These are phyloP conservation scores for Acidiella bohemica DNA, from an alignment of 495 filamentous ascomycete species.

Conservation along the genomic window DNA sequence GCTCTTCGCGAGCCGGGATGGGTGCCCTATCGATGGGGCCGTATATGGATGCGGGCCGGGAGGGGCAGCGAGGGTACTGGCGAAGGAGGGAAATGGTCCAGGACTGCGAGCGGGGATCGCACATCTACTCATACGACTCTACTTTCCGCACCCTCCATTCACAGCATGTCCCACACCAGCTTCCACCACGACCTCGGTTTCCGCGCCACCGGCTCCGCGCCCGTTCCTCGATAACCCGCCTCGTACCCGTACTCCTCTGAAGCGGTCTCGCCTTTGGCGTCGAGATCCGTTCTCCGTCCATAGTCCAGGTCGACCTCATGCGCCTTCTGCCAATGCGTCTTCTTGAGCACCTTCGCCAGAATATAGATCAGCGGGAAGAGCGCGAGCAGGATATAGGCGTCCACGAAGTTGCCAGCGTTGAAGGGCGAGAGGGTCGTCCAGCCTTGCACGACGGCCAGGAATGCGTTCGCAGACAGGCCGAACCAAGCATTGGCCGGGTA, in stretches of 20 bases:
- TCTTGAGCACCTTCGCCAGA: slow-evolving; percentile 12
- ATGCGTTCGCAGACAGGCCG: slow-evolving; percentile 19
- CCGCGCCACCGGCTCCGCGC: no score
- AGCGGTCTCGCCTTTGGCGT: slow-evolving; percentile 1
- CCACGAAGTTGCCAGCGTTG: slow-evolving; percentile 18
- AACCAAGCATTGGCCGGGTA: slow-evolving; percentile 21
- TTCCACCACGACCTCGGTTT: slow-evolving; percentile 1
- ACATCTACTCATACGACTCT: no score
- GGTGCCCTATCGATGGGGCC: no score
- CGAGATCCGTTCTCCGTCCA: slow-evolving; percentile 14
- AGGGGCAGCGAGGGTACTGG: no score
- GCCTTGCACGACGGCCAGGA: slow-evolving; percentile 21
- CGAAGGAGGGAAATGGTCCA: no score
- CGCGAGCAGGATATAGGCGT: slow-evolving; percentile 20
- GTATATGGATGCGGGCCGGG: no score
- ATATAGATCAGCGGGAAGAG: slow-evolving; percentile 19
- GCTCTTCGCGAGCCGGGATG: no score
- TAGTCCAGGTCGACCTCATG: slow-evolving; percentile 19
- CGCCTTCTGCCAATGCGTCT: slow-evolving; percentile 9
- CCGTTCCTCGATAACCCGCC: no score
- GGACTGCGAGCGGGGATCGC: no score
- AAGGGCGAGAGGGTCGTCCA: slow-evolving; percentile 21
- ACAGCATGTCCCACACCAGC: background rate
- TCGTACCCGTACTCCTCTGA: slow-evolving; percentile 2
- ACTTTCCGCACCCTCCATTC: no score